These are phyloP conservation scores for Geotrichum macrosporum DNA, from an alignment of 1,139 yeast species.

Conservation along the genomic window DNA sequence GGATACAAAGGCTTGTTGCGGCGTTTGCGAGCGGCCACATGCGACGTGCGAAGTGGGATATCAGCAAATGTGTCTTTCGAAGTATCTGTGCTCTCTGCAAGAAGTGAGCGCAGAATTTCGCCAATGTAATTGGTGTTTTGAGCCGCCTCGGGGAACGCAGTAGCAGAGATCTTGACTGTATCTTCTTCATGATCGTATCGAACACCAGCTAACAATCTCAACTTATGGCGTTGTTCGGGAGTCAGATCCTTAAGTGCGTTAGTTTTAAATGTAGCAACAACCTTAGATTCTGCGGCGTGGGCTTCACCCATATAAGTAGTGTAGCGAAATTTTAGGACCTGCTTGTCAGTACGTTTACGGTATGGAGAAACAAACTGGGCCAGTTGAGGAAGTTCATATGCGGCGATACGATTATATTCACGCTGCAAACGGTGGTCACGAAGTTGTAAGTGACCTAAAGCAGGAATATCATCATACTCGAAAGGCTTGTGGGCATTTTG, in stretches of 20 bases:
- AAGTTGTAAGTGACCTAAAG: slow-evolving; percentile 55
- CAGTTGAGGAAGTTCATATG: slow-evolving; percentile 85
- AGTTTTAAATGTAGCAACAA: slow-evolving; percentile 54
- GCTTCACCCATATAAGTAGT: slow-evolving; percentile 65
- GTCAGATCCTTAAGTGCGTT: slow-evolving; percentile 49
- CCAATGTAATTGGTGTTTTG: slow-evolving; percentile 79
- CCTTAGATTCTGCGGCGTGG: slow-evolving; percentile 68
- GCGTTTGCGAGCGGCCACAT: slow-evolving; percentile 46
- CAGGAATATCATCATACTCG: slow-evolving; percentile 56
- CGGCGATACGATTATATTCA: slow-evolving; percentile 71
- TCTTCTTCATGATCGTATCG: slow-evolving; percentile 65
- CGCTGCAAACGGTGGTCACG: slow-evolving; percentile 58
- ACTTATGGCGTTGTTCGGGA: slow-evolving; percentile 60
- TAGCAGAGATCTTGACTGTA: slow-evolving; percentile 57
- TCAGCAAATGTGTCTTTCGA: slow-evolving; percentile 61
- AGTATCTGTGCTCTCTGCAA: slow-evolving; percentile 59
- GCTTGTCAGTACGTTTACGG: slow-evolving; percentile 43
- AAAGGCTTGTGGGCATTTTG: slow-evolving; percentile 40
- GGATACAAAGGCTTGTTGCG: slow-evolving; percentile 37
- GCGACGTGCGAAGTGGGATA: slow-evolving; percentile 79
- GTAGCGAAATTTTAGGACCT: slow-evolving; percentile 63
- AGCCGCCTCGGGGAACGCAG: slow-evolving; percentile 66
- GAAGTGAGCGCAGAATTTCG: slow-evolving; percentile 56
- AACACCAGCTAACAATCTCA: slow-evolving; percentile 72
- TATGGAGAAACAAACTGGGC: slow-evolving; percentile 48